Base-by-base conservation (phyloP, 2,329 filamentous ascomycete genomes). In the Aspergillus sp. region DNA sequence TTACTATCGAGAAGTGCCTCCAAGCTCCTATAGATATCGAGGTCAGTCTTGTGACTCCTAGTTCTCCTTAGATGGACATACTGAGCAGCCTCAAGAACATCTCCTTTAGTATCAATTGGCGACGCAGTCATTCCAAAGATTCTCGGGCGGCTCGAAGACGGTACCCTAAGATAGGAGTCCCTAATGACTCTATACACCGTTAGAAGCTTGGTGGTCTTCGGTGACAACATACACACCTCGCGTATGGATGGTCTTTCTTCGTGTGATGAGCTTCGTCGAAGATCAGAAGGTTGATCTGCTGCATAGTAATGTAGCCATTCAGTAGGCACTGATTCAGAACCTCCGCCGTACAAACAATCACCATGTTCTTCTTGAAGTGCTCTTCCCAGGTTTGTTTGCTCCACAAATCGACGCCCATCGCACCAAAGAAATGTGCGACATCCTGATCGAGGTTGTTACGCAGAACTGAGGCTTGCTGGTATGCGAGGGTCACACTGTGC, bases 81-180 rank as follows among this genome's bases (percentile, higher is more conserved):
- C 54, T 76, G 75, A 0, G 89, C 88, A 34, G 89, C 89, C 54
- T 83, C 77, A 14, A 79, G 77, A 23, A 96, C 81, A 58, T 96
- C 86, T 0, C 82, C 81, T 64, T 89, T 88, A 0, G 89, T 85
- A 72, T 97, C 92, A 2, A 97, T 87, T 0, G 94, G 94, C 0
- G 94, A 97, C 6, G 94, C 94, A 1, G 94, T 99, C 93, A 97
- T 97, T 21, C 93, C 93, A 59, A 99, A 88, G 17, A 99, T 86
- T 34, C 86, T 87, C 3, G 94, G 94, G 4, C 85, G 80, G 45
- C 73, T 74, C 0, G 66, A 61, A 0, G 68, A 57, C 1, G 78
- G 72, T 25, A 79, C 75, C 2, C 79, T 71, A 1, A 84, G 58
- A 64, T 97, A 97, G 61, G 89, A 91, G 53, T 96, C 88, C 62